Evolutionary conservation across 495 filamentous ascomycete genomes (phyloP), one percentile per base, ranked within the genome.

Genomic region (Lasiosphaeriaceae sp.): DNA sequence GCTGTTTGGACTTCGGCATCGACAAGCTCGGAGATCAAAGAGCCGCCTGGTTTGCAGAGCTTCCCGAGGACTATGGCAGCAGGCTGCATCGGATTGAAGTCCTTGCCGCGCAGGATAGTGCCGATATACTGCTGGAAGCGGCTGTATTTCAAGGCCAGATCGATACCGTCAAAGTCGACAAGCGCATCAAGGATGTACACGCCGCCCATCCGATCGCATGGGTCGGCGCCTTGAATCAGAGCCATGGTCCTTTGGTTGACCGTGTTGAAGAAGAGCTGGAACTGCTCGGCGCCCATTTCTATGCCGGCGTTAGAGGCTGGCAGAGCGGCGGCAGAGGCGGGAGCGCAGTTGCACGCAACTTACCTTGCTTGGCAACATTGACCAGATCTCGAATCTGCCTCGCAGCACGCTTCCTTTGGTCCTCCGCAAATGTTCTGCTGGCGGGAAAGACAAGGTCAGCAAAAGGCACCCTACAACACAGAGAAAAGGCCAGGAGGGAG

Each of bases 1-100:
- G 94, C 92, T 9, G 90, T 89, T 66, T 96, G 92, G 43, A 97
- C 90, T 68, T 99, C 95, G 56, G 91, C 90, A 62, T 99, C 94
- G 41, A 99, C 95, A 43, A 99, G 76, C 73, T 97, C 95, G 2
- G 94, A 94, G 37, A 95, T 96, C 51, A 99, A 78, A 37, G 94
- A 92, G 45, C 94, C 94, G 45, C 94, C 95, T 2, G 94, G 95
- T 58, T 86, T 85, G 57, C 93, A 95, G 47, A 99, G 81, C 62
- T 87, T 87, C 31, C 94, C 95, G 21, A 99, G 77, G 11, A 91
- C 92, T 61, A 86, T 82, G 45, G 94, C 91, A 14, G 94, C 95
- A 37, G 86, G 83, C 24, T 94, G 80, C 84, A 99, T 90, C 14
- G 93, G 90, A 29, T 80, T 81, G 55, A 86, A 89, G 58, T 97